Conservation (phyloP, 2,329 filamentous ascomycete genomes). For the Colletotrichum eremochloae region DNA sequence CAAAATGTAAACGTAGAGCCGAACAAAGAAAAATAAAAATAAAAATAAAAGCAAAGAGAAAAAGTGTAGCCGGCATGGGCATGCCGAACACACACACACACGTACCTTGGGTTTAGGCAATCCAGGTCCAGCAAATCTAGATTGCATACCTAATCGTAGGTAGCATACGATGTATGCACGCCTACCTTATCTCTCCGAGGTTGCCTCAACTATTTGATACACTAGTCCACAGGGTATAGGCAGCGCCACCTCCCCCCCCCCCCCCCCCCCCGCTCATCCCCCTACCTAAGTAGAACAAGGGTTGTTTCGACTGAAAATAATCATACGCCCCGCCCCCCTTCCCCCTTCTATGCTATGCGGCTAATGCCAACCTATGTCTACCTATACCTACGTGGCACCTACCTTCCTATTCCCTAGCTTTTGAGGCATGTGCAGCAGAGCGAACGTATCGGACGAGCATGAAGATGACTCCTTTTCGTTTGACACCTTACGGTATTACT, state of each 20-base stretch:
- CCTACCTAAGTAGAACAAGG: neutral
- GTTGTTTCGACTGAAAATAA: neutral
- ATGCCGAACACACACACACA: too few relatives aligned
- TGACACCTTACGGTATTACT: neutral
- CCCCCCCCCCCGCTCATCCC: too few relatives aligned
- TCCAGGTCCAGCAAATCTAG: neutral
- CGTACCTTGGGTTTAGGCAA: neutral
- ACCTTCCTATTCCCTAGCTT: neutral
- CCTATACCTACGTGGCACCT: neutral
- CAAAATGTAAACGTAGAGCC: too few relatives aligned
- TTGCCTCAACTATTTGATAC: constrained; percentile 7
- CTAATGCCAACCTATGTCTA: neutral
- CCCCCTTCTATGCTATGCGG: neutral
- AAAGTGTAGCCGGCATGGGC: neutral
- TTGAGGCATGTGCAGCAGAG: neutral
- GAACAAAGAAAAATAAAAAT: too few relatives aligned
- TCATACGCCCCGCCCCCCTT: neutral
- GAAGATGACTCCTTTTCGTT: neutral
- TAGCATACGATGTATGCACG: neutral
- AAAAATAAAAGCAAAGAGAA: neutral
- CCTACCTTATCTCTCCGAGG: neutral
- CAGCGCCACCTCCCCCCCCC: neutral
- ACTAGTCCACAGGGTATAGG: constrained; percentile 2
- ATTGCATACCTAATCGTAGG: neutral
- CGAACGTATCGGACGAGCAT: neutral